Base-by-base conservation (phyloP, 495 filamentous ascomycete species). In the Penicilliopsis zonata region DNA sequence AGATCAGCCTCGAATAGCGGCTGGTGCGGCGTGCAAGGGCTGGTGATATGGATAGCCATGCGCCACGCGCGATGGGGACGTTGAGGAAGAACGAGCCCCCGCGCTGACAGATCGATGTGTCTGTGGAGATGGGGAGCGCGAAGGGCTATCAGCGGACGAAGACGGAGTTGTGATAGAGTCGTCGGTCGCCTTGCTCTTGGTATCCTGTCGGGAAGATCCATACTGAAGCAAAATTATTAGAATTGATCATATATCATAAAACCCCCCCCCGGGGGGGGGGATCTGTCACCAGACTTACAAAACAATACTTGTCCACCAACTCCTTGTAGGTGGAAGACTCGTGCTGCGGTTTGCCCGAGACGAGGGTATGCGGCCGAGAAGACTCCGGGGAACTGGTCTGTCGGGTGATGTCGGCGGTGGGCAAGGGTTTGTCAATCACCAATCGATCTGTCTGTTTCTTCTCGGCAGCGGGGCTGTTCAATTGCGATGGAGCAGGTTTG, bases 261-360 rank as follows among this genome's bases (percentile, higher is more conserved):
- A 28, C n/a, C n/a, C n/a, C n/a, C n/a, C n/a, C n/a, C n/a, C n/a
- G n/a, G n/a, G n/a, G n/a, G n/a, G n/a, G 40, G 37, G 22, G 41
- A 45, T 15, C 41, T 38, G 31, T 38, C 44, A 45, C 32, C 39
- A 53, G 65, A 92, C 86, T 73, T 83, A 94, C 87, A 71, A 93
- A 94, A 69, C 90, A 98, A 62, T 93, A 98, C 59, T 92, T 93
- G 65, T 93, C 82, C 47, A 98, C 74, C 36, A 98, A 67, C 55
- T 98, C 90, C 50, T 86, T 78, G 57, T 96, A 95, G 32, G 83
- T 81, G 23, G 80, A 72, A 15, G 88, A 92, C 15, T 86, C 69
- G 40, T 88, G 64, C 25, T 72, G 67, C 14, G 78, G 80, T 45
- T 82, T 78, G 49, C 70, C 65, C 28, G 67, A 60, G 7, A 61